These are phyloP conservation scores for Teunomyces cretensis DNA, from an alignment of 805 yeast species.

Conservation along the genomic window DNA sequence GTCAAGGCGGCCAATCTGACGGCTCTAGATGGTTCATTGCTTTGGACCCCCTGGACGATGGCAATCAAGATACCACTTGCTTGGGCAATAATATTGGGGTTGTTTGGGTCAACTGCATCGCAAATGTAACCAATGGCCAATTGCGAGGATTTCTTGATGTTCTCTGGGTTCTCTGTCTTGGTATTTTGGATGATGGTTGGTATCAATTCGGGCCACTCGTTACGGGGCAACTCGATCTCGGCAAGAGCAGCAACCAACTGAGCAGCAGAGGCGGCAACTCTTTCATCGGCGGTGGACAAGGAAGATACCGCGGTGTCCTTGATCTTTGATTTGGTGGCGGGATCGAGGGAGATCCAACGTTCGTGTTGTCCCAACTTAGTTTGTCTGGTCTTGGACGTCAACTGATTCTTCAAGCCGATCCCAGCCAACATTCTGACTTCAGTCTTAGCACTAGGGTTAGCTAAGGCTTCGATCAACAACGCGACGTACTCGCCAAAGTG, in stretches of 20 bases:
- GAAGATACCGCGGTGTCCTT: slow-evolving; percentile 60
- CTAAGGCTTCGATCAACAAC: slow-evolving; percentile 68
- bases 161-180: slow-evolving; percentile 68
- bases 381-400: slow-evolving; percentile 74
- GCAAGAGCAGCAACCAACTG: slow-evolving; percentile 96
- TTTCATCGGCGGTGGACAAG: slow-evolving; percentile 62
- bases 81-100: slow-evolving; percentile 75
- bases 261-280: slow-evolving; percentile 87
- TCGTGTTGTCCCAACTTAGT: slow-evolving; percentile 59
- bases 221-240: slow-evolving; percentile 86
- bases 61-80: slow-evolving; percentile 93
- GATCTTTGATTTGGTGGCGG: slow-evolving; percentile 56
- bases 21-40: slow-evolving; percentile 66
- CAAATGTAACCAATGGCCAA: slow-evolving; percentile 94
- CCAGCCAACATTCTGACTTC: slow-evolving; percentile 94
- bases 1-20: slow-evolving; percentile 90
- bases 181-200: slow-evolving; percentile 84
- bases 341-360: slow-evolving; percentile 71
- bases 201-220: slow-evolving; percentile 87
- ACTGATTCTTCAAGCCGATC: slow-evolving; percentile 79
- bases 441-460: slow-evolving; percentile 58
- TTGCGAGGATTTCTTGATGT: slow-evolving; percentile 83
- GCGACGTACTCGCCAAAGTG: slow-evolving; percentile 76
- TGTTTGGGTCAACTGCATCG: slow-evolving; percentile 85
- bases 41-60: slow-evolving; percentile 93